Evolutionary conservation across 1,284 basidiomycete species (phyloP), one percentile per base, ranked within the genome.

Genomic region (Sporisorium scitamineum): DNA sequence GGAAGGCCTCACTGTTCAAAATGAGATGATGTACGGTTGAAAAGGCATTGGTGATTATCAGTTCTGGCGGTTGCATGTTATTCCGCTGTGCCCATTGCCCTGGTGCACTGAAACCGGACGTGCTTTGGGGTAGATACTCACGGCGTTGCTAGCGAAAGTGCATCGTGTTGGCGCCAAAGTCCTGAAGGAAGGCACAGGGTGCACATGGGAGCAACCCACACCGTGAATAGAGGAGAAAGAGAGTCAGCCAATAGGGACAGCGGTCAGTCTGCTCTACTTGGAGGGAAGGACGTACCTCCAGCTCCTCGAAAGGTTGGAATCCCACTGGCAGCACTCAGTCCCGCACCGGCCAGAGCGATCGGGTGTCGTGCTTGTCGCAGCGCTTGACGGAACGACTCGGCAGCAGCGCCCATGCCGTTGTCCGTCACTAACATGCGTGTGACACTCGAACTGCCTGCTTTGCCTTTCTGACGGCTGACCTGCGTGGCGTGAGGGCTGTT

Each of bases 241-340:
- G 14, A n/a, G n/a, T n/a, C n/a, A 42, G 42, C 14, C 9, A 31
- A 39, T 0, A n/a, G 51, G 32, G 11, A 34, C 24, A 45, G 39
- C n/a, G 8, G 31, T 56, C 13, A 2, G 29, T 22, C 20, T 52
- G 18, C 20, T n/a, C n/a, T n/a, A n/a, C n/a, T n/a, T n/a, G n/a
- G n/a, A 9, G 11, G 34, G 11, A 47, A n/a, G n/a, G 4, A 65
- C 71, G 4, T 52, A 76, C 72, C 90, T 39, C 90, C 90, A 18
- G 87, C 85, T 13, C 89, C 90, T 79, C 90, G 84, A 81, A 90
- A 91, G 0, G 90, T 91, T 5, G 90, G 88, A 20, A 91, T 90
- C 2, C 90, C 90, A 89, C 65, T 62, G 27, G 56, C 78, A 84
- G 47, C 60, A 89, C 90, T 89, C 47, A 90, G 90, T 8, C 90